phyloP scores from a whole-genome alignment of 768 basidiomycete species.

The Termitomyces sp. region DNA sequence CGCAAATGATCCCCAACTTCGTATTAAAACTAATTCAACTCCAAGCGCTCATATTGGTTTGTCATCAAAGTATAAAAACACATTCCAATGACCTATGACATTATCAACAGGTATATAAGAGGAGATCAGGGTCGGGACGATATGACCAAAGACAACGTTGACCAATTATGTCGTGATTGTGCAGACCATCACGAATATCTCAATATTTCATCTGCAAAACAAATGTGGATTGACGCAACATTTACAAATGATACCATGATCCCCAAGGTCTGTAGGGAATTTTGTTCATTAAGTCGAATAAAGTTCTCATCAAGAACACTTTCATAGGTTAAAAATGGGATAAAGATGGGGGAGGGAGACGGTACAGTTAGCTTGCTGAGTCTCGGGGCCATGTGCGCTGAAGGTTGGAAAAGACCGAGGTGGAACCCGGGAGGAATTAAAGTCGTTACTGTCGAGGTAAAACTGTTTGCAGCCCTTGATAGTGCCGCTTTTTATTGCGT shows the following conservation, averaged over 20 bases:
- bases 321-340: constrained; percentile 65
- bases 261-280: constrained; percentile 43
- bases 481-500: not conserved
- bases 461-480: constrained; percentile 9
- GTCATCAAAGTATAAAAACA: constrained; percentile 1
- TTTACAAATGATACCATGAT: constrained; percentile 58
- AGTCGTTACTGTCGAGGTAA: constrained; percentile 82
- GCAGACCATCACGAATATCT: constrained; percentile 38
- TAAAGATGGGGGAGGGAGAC: constrained; percentile 93
- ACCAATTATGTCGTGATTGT: constrained; percentile 41
- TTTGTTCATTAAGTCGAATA: not conserved
- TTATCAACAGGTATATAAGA: constrained; percentile 56
- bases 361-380: constrained; percentile 86
- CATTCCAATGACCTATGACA: not conserved
- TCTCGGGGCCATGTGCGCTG: constrained; percentile 93
- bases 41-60: constrained; percentile 81
- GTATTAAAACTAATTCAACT: not conserved
- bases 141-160: constrained; percentile 35
- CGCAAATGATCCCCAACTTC: constrained; percentile 11
- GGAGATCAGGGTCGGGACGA: constrained; percentile 68
- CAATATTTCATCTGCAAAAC: constrained; percentile 49
- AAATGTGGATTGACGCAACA: constrained; percentile 82
- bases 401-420: constrained; percentile 83
- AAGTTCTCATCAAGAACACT: not conserved
- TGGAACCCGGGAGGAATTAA: constrained; percentile 94